phyloP scores from a whole-genome alignment of 2,329 filamentous ascomycete species.

The Fusarium continuum region DNA sequence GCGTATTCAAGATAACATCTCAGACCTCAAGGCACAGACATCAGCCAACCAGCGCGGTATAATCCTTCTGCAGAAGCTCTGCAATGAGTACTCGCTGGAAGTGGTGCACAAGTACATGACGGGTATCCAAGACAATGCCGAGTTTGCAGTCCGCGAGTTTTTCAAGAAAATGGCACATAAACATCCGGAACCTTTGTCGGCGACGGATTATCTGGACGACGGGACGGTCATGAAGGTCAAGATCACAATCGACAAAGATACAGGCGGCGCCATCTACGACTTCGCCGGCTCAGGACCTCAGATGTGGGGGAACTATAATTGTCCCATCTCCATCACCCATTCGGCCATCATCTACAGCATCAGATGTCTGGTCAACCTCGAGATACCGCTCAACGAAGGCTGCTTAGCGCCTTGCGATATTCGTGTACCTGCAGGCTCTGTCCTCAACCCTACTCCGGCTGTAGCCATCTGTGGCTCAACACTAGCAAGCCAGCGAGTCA shows the following conservation, averaged over 20 bases:
- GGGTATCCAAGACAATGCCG: conserved; percentile 51
- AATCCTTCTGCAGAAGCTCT: conserved; percentile 45
- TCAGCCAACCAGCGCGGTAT: conserved; percentile 55
- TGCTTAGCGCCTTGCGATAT: conserved; percentile 50
- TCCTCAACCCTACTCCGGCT: conserved; percentile 48
- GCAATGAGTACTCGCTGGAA: conserved; percentile 46
- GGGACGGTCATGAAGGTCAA: conserved; percentile 48
- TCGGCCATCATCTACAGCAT: conserved; percentile 53
- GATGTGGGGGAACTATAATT: conserved; percentile 49
- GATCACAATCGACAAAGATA: conserved; percentile 45
- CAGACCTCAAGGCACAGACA: conserved; percentile 55
- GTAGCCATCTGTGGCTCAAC: conserved; percentile 69
- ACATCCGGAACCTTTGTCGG: conserved; percentile 36
- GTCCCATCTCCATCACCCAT: conserved; percentile 49
- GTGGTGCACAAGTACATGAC: conserved; percentile 51
- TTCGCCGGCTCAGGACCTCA: conserved; percentile 50
- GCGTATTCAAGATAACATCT: conserved; percentile 53
- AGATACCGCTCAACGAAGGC: conserved; percentile 53
- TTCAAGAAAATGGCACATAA: conserved; percentile 57
- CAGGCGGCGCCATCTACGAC: conserved; percentile 49
- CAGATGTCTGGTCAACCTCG: conserved; percentile 47
- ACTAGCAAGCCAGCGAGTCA: conserved; percentile 47
- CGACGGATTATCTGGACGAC: conserved; percentile 50
- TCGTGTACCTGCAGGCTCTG: conserved; percentile 44
- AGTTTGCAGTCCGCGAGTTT: conserved; percentile 47